phyloP scores from a whole-genome alignment of 2,329 filamentous ascomycete species.

The Karstenula rhodostoma region DNA sequence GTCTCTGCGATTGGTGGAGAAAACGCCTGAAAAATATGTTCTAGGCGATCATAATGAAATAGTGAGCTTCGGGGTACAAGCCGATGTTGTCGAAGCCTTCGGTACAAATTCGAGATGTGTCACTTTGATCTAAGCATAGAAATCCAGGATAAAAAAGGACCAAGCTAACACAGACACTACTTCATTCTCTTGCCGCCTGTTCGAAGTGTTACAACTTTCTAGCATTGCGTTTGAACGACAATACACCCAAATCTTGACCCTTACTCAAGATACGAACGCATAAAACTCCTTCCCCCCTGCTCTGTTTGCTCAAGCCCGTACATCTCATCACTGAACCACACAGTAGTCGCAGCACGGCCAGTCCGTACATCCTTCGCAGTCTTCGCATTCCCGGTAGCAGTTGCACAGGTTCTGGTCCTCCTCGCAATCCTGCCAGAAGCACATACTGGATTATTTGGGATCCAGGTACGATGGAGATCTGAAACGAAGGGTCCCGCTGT shows the following conservation, averaged over 20 bases:
- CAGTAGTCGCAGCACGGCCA: conserved; percentile 3
- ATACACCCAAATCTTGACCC: too few species aligned
- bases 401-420: conserved; percentile 8
- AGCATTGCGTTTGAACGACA: too few species aligned
- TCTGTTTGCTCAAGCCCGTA: background rate
- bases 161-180: too few species aligned
- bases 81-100: too few species aligned
- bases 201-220: too few species aligned
- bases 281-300: too few species aligned
- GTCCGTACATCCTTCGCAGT: background rate
- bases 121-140: too few species aligned
- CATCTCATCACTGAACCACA: conserved; percentile 2
- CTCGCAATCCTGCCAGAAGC: background rate
- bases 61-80: background rate
- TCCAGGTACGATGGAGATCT: too few species aligned
- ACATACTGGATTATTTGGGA: background rate
- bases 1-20: background rate
- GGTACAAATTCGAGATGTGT: too few species aligned
- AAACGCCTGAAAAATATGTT: background rate
- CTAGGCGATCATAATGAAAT: background rate
- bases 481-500: background rate
- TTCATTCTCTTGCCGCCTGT: too few species aligned
- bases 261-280: too few species aligned
- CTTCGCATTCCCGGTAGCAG: conserved; percentile 7
- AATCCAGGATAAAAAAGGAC: too few species aligned